Evolutionary conservation across 2,329 filamentous ascomycete species (phyloP).

Genomic region (Sporothrix curviconia): DNA sequence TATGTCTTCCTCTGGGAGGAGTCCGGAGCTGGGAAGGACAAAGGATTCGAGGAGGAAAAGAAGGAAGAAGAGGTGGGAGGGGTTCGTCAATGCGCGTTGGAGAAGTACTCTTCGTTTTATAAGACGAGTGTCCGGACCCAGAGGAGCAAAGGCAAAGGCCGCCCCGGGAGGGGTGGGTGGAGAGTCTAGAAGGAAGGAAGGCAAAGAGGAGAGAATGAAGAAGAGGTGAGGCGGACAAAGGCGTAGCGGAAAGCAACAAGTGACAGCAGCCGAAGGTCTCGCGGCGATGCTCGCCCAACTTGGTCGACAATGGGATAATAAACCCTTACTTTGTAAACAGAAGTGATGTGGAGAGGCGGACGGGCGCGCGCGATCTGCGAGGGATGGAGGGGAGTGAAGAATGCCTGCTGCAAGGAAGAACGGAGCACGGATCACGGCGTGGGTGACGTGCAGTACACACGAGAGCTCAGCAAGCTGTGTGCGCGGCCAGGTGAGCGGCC

Average conservation of each 20-base stretch:
- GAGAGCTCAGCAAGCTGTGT: not conserved
- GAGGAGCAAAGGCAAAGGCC: not conserved
- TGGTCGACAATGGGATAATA: not conserved
- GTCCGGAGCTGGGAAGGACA: not conserved
- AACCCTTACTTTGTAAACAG: not conserved
- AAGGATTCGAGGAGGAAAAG: no score
- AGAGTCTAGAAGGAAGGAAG: not conserved
- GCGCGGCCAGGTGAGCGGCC: not conserved
- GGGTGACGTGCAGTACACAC: not conserved
- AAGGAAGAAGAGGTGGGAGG: not conserved
- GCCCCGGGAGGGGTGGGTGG: constrained; percentile 1
- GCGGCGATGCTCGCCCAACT: not conserved
- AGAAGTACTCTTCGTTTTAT: not conserved
- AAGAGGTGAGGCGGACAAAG: not conserved
- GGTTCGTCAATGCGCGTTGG: not conserved
- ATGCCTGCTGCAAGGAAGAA: not conserved
- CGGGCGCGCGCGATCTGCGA: not conserved
- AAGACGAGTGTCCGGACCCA: not conserved
- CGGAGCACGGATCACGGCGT: no score
- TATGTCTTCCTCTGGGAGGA: not conserved
- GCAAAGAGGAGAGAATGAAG: not conserved
- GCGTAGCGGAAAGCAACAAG: not conserved
- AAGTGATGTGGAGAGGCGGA: not conserved
- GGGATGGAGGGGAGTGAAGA: not conserved
- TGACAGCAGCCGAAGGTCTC: not conserved